Conservation (phyloP, 192 early-diverging fungal species). For the Entomortierella lignicola region DNA sequence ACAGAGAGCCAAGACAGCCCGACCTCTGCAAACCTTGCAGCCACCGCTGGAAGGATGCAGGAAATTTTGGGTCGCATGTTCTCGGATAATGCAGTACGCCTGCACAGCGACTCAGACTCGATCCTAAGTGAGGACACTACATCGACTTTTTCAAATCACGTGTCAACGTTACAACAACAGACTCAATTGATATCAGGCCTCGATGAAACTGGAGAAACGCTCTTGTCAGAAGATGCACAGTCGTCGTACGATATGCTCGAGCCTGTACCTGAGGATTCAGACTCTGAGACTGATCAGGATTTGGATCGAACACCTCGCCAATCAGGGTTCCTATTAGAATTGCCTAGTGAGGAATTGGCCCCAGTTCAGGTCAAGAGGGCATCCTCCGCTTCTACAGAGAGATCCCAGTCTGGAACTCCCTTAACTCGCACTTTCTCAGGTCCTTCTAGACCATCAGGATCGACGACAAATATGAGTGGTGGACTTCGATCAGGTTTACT, state of each 20-base stretch:
- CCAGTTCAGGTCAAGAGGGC: neutral
- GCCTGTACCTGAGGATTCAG: constrained; percentile 27
- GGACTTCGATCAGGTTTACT: neutral
- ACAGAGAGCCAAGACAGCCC: constrained; percentile 43
- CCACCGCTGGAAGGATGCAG: constrained; percentile 47
- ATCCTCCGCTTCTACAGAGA: constrained; percentile 4
- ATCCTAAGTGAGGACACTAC: constrained; percentile 19
- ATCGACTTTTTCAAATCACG: constrained; percentile 10
- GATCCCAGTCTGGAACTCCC: neutral
- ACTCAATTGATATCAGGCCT: neutral
- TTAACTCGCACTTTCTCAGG: constrained; percentile 16
- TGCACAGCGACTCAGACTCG: constrained; percentile 24
- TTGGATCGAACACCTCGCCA: constrained; percentile 17
- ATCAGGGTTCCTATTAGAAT: neutral
- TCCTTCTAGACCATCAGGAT: neutral
- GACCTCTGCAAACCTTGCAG: constrained; percentile 19
- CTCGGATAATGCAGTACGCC: constrained; percentile 25
- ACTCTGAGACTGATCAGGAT: constrained; percentile 9
- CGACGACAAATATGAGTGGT: neutral
- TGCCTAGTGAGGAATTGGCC: neutral
- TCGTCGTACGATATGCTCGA: constrained; percentile 32
- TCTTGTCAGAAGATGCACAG: neutral
- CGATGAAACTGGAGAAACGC: neutral
- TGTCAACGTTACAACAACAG: constrained; percentile 1
- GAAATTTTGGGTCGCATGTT: constrained; percentile 51